Evolutionary conservation across 108 stramenopile species (phyloP).

Genomic region (Skeletonema grethae): DNA sequence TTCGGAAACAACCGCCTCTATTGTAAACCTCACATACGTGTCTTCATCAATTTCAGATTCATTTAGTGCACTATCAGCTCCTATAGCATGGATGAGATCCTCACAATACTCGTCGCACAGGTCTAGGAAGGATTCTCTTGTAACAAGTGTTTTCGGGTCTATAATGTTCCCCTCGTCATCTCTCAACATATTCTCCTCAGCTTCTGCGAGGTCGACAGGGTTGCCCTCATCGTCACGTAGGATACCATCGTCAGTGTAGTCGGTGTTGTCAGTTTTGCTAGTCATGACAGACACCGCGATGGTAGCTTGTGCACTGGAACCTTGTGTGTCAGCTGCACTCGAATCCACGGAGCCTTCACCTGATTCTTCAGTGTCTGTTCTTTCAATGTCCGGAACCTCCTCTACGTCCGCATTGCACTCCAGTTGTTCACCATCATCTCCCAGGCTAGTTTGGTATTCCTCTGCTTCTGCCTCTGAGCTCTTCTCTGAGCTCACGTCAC

Average conservation of each 20-base stretch:
- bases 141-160: slow-evolving; percentile 32
- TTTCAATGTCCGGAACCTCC: background rate
- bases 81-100: slow-evolving; percentile 21
- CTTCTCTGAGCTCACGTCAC: background rate
- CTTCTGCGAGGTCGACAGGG: slow-evolving; percentile 28
- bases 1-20: background rate
- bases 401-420: background rate
- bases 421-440: background rate
- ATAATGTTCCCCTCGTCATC: slow-evolving; percentile 40
- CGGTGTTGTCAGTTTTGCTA: slow-evolving; percentile 14
- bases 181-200: slow-evolving; percentile 31
- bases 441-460: background rate
- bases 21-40: slow-evolving; percentile 4
- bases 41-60: slow-evolving; percentile 3
- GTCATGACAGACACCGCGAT: background rate
- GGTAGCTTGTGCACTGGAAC: background rate
- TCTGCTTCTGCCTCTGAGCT: background rate
- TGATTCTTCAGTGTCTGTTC: background rate
- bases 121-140: slow-evolving; percentile 22
- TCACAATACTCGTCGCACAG: slow-evolving; percentile 27
- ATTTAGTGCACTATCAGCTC: background rate
- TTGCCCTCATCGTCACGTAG: slow-evolving; percentile 40
- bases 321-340: background rate
- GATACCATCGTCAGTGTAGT: slow-evolving; percentile 25
- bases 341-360: background rate